Evolutionary conservation across 768 basidiomycete genomes (phyloP).

Genomic region (Naganishia vaughanmartiniae): DNA sequence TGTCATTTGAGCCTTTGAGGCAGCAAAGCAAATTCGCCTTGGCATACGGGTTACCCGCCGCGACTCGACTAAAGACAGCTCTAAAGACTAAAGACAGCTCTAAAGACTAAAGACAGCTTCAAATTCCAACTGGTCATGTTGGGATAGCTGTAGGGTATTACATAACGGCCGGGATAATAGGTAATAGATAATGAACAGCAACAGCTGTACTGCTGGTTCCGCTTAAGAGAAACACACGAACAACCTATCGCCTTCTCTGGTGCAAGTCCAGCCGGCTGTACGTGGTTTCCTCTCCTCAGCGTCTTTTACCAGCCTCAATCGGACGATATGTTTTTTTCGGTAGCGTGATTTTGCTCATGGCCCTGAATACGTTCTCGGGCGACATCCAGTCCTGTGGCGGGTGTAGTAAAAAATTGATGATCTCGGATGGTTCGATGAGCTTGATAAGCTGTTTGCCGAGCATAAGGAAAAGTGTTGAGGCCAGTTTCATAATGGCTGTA

Average conservation of each 20-base stretch:
- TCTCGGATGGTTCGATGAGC: background rate
- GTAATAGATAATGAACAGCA: no score
- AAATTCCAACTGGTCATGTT: background rate
- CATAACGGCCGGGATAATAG: no score
- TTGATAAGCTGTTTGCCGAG: conserved; percentile 16
- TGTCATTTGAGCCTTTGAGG: background rate
- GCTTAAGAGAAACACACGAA: background rate
- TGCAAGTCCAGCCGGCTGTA: background rate
- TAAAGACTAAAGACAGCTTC: background rate
- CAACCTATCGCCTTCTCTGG: background rate
- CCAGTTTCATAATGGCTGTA: conserved; percentile 2
- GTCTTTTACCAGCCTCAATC: background rate
- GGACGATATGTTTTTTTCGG: conserved; percentile 2
- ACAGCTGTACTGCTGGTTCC: background rate
- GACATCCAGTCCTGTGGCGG: conserved; percentile 28
- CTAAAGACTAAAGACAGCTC: background rate
- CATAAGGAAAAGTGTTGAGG: conserved; percentile 8
- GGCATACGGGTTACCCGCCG: background rate
- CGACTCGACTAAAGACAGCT: background rate
- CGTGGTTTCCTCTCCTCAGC: background rate
- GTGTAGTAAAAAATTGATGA: conserved; percentile 15
- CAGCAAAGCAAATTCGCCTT: no score
- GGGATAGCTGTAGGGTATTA: no score
- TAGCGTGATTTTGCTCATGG: conserved; percentile 14
- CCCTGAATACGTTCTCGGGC: conserved; percentile 26